Conservation (phyloP, 257 asterid genomes). For the Rubia yunnanensis region DNA sequence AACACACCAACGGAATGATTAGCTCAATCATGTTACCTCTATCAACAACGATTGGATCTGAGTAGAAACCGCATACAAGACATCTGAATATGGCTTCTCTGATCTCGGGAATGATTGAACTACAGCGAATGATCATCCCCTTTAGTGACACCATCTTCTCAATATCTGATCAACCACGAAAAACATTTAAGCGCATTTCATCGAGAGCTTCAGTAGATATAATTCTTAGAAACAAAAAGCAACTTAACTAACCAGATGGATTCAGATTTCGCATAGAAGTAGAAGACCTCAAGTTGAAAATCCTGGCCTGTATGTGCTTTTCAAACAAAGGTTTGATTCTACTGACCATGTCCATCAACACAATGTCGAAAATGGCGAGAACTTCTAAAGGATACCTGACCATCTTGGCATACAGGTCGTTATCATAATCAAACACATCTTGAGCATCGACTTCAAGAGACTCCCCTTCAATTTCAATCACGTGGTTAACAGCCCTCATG, state of each 20-base stretch:
- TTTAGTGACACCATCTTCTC: conserved; percentile 94
- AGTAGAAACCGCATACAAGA: conserved; percentile 88
- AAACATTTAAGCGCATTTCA: background rate
- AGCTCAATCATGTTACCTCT: conserved; percentile 45
- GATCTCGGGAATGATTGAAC: conserved; percentile 94
- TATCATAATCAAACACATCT: conserved; percentile 65
- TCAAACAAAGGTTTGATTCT: conserved; percentile 66
- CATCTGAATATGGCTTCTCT: conserved; percentile 94
- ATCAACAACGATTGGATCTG: conserved; percentile 82
- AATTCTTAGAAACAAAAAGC: background rate
- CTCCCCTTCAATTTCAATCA: conserved; percentile 89
- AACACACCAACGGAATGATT: background rate
- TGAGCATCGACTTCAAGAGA: conserved; percentile 92
- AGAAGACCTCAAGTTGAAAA: conserved; percentile 74
- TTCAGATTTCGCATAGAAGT: conserved; percentile 84
- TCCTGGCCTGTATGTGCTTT: conserved; percentile 91
- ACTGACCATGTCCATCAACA: conserved; percentile 81
- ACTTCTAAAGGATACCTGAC: conserved; percentile 94
- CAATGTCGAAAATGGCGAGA: conserved; percentile 85
- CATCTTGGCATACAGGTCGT: conserved; percentile 79
- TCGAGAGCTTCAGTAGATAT: background rate
- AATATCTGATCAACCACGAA: conserved; percentile 48
- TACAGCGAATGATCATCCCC: conserved; percentile 95
- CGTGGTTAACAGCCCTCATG: conserved; percentile 56
- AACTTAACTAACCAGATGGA: conserved; percentile 70